Evolutionary conservation across 2,329 filamentous ascomycete genomes (phyloP).

Genomic region (Blumeriella jaapii): DNA sequence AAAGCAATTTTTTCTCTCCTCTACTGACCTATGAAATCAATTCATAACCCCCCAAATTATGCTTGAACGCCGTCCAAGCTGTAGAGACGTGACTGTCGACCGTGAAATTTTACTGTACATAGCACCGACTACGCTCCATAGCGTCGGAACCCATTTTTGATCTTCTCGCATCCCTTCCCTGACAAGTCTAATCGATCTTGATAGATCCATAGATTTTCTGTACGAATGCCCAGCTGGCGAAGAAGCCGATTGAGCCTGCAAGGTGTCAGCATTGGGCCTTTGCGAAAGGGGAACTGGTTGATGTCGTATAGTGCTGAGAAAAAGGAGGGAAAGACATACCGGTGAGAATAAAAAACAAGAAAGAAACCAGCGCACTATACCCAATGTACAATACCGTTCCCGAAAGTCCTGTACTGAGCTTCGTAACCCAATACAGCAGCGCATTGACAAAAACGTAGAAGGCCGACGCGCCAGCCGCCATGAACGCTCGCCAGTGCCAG

Average conservation of each 20-base stretch:
- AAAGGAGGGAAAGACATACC: conserved; percentile 47
- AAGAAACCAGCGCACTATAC: conserved; percentile 80
- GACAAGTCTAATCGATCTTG: conserved; percentile 71
- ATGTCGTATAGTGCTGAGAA: not conserved
- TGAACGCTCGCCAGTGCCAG: conserved; percentile 96
- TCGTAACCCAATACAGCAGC: conserved; percentile 80
- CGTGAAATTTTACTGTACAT: too few relatives aligned
- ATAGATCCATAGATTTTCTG: conserved; percentile 94
- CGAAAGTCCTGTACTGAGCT: conserved; percentile 74
- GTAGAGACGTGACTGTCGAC: too few relatives aligned
- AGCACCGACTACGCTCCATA: too few relatives aligned
- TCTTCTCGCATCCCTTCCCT: too few relatives aligned
- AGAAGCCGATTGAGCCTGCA: conserved; percentile 86
- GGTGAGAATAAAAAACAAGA: conserved; percentile 86
- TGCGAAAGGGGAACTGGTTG: not conserved
- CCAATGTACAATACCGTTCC: conserved; percentile 87
- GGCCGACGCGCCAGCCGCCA: conserved; percentile 81
- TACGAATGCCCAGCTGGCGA: conserved; percentile 89
- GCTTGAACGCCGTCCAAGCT: too few relatives aligned
- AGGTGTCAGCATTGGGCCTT: conserved; percentile 16
- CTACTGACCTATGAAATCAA: too few relatives aligned
- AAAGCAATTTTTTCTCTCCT: too few relatives aligned
- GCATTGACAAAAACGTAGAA: conserved; percentile 88
- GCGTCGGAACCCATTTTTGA: too few relatives aligned
- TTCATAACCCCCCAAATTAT: too few relatives aligned